These are phyloP conservation scores for Paspalum notatum DNA, from an alignment of 176 grass and related monocot genomes.

Conservation along the genomic window DNA sequence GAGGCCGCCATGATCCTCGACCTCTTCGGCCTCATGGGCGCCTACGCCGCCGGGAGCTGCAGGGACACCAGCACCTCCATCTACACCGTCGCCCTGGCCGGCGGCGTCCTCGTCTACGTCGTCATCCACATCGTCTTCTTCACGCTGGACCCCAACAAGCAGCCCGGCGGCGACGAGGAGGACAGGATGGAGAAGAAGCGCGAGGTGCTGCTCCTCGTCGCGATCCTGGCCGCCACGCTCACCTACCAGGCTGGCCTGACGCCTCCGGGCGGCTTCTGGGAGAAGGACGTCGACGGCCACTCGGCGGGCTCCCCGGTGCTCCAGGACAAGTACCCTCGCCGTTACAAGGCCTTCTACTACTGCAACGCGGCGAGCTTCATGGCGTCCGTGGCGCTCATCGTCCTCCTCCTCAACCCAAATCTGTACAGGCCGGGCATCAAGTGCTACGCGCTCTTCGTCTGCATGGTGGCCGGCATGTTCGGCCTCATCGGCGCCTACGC, in stretches of 20 bases:
- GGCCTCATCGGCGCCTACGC: conserved; percentile 16
- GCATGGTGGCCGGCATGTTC: conserved; percentile 10
- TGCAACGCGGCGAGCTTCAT: background rate
- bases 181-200: background rate
- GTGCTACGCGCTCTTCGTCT: conserved; percentile 10
- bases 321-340: background rate
- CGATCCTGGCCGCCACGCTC: conserved; percentile 2
- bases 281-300: background rate
- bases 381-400: conserved; percentile 23
- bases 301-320: background rate
- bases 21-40: background rate
- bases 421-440: conserved; percentile 16
- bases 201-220: conserved; percentile 19
- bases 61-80: conserved; percentile 15
- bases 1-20: background rate
- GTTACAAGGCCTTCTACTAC: conserved; percentile 22
- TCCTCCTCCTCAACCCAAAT: conserved; percentile 20
- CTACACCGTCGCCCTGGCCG: conserved; percentile 8
- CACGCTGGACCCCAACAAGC: background rate
- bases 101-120: background rate
- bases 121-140: background rate
- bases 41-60: too few species aligned
- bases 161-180: background rate
- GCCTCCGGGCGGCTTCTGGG: conserved; percentile 34
- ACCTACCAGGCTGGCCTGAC: conserved; percentile 44